A percentile compares a stretch with the other conserved stretches of the same genome.
These are phyloP conservation scores for Geotrichum candidum DNA, from an alignment of 1,139 yeast genomes.

Conservation along the genomic window DNA sequence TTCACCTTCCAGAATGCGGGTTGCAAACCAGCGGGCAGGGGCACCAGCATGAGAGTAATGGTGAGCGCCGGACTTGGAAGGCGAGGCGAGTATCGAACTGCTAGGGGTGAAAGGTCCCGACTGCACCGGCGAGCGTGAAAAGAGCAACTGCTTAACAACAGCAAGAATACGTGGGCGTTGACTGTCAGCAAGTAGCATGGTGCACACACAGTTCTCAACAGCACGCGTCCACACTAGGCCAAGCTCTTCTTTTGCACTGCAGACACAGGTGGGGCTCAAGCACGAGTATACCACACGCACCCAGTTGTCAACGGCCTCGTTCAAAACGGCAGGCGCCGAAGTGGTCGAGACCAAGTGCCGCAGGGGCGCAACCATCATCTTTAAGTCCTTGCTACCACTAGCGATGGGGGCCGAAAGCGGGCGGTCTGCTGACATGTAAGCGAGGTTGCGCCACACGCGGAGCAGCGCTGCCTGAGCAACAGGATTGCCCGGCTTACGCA, in stretches of 20 bases:
- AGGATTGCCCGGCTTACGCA: constrained; percentile 1
- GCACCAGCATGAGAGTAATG: background rate
- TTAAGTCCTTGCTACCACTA: background rate
- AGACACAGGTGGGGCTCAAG: background rate
- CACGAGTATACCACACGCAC: constrained; percentile 4
- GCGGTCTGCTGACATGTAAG: constrained; percentile 2
- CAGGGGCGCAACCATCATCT: constrained; percentile 1
- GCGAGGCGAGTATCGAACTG: background rate
- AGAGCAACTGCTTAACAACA: background rate
- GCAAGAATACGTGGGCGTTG: constrained; percentile 1
- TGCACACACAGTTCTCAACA: background rate
- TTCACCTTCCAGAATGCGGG: background rate
- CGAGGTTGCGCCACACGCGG: constrained; percentile 8
- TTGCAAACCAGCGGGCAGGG: background rate
- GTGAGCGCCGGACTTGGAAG: background rate
- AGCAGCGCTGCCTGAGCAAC: constrained; percentile 1
- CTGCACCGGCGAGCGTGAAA: background rate
- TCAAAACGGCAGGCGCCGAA: background rate
- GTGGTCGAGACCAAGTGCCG: background rate
- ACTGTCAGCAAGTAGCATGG: background rate
- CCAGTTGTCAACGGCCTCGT: constrained; percentile 3
- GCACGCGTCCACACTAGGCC: constrained; percentile 4
- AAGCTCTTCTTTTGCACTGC: background rate
- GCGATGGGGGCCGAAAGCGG: constrained; percentile 1
- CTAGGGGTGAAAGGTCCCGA: background rate